Percentiles rank a stretch among this genome's conserved stretches.
These are phyloP conservation scores for Fennellomyces sp. DNA, from an alignment of 371 early-diverging fungal species.

Conservation along the genomic window DNA sequence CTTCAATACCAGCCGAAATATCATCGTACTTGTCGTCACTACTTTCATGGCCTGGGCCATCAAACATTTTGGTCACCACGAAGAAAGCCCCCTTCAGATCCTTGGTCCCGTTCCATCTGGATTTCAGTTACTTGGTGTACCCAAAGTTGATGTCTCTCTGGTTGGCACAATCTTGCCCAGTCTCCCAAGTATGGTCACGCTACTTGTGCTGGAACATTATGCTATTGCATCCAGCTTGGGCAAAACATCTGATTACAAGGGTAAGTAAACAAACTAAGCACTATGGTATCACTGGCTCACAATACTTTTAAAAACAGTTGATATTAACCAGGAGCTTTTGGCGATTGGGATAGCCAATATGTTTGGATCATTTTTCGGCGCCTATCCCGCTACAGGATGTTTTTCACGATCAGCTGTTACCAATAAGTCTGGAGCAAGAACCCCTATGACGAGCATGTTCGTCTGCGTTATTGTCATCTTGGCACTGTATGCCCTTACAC, in stretches of 20 bases:
- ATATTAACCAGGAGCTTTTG: constrained; percentile 81
- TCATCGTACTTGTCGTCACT: constrained; percentile 74
- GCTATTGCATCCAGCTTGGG: constrained; percentile 83
- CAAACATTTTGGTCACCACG: constrained; percentile 41
- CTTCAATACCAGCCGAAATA: constrained; percentile 67
- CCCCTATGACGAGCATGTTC: constrained; percentile 77
- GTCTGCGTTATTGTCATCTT: constrained; percentile 75
- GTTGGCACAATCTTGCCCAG: constrained; percentile 50
- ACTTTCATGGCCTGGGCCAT: constrained; percentile 73
- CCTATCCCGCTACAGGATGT: constrained; percentile 83
- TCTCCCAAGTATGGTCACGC: constrained; percentile 68
- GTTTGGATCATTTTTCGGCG: constrained; percentile 79
- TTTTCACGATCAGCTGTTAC: constrained; percentile 88
- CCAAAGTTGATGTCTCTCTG: constrained; percentile 43
- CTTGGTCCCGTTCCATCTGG: constrained; percentile 77
- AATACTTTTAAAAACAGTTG: constrained; percentile 25
- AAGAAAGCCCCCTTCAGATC: constrained; percentile 53
- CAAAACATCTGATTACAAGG: constrained; percentile 58
- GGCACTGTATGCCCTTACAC: constrained; percentile 76
- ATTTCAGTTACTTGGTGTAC: constrained; percentile 61
- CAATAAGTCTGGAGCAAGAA: constrained; percentile 67
- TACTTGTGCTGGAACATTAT: constrained; percentile 85
- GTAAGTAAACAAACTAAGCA: constrained; percentile 18
- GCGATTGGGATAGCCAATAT: constrained; percentile 81
- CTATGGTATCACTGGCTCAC: background rate